Evolutionary conservation across 371 early-diverging fungal species (phyloP).

Genomic region (Gilbertella persicaria): DNA sequence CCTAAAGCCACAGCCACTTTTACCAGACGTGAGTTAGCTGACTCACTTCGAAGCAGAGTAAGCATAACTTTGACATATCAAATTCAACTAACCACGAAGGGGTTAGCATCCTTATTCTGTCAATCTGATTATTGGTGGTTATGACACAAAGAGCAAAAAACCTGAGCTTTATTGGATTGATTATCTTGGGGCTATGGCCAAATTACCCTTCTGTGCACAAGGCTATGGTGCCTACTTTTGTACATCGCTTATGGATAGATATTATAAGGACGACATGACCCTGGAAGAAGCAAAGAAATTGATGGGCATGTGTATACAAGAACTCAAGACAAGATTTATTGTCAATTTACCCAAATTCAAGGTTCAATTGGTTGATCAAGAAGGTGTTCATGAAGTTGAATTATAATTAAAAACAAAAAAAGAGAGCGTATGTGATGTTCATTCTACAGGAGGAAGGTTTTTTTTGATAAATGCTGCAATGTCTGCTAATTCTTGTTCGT

Average conservation of each 20-base stretch:
- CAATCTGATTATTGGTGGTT: slow-evolving; percentile 90
- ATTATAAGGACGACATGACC: slow-evolving; percentile 83
- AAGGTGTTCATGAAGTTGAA: slow-evolving; percentile 75
- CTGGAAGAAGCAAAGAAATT: slow-evolving; percentile 83
- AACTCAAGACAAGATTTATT: slow-evolving; percentile 87
- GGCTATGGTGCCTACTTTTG: slow-evolving; percentile 93
- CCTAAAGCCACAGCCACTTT: slow-evolving; percentile 84
- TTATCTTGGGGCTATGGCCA: slow-evolving; percentile 81
- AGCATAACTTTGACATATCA: slow-evolving; percentile 10
- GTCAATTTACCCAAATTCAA: slow-evolving; percentile 82
- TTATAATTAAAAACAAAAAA: slow-evolving; percentile 30
- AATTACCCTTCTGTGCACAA: slow-evolving; percentile 89
- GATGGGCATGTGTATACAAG: slow-evolving; percentile 82
- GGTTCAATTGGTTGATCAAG: slow-evolving; percentile 82
- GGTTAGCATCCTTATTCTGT: slow-evolving; percentile 84
- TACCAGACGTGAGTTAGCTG: slow-evolving; percentile 86
- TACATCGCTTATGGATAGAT: slow-evolving; percentile 91
- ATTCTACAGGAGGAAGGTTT: slow-evolving; percentile 6
- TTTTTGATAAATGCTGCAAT: slow-evolving; percentile 58
- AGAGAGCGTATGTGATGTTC: background rate
- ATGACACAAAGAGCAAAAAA: slow-evolving; percentile 67
- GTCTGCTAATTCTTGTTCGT: slow-evolving; percentile 75
- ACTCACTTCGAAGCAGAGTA: slow-evolving; percentile 86
- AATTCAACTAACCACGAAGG: background rate
- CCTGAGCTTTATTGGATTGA: slow-evolving; percentile 94